Evolutionary conservation across 116 monocot genomes (phyloP).

Genomic region (Papilionanthe hybrid): DNA sequence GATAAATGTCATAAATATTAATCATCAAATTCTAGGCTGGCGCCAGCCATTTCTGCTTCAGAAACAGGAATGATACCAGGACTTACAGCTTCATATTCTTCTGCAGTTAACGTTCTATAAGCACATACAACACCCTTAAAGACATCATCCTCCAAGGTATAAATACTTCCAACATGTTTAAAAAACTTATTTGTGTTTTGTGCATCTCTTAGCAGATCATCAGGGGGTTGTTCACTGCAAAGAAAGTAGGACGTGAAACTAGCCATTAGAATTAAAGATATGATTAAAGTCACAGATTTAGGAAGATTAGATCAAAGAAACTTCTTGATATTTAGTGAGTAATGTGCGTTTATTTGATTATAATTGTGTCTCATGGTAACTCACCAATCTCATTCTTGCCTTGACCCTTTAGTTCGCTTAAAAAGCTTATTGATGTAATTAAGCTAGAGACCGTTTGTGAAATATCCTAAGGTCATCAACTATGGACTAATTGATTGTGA

Average conservation of each 20-base stretch:
- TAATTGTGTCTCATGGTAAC: background rate
- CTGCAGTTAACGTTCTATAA: slow-evolving; percentile 63
- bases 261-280: slow-evolving; percentile 4
- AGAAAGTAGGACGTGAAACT: background rate
- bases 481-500: too few relatives aligned
- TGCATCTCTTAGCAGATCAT: slow-evolving; percentile 67
- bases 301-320: background rate
- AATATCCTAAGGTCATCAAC: too few relatives aligned
- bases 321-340: background rate
- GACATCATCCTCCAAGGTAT: slow-evolving; percentile 30
- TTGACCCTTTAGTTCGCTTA: background rate
- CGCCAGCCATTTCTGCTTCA: slow-evolving; percentile 1
- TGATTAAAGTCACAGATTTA: background rate
- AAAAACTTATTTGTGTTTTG: slow-evolving; percentile 83
- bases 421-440: background rate
- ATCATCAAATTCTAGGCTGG: background rate
- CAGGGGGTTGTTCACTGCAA: slow-evolving; percentile 89
- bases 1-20: background rate
- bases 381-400: background rate
- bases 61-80: slow-evolving; percentile 5
- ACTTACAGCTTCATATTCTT: slow-evolving; percentile 91
- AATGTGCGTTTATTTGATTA: background rate
- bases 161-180: slow-evolving; percentile 66
- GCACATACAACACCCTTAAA: slow-evolving; percentile 32
- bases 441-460: background rate